Evolutionary conservation across 345 rosid genomes (phyloP), one percentile per base, ranked within the genome.

Genomic region (Lumnitzera littorea): DNA sequence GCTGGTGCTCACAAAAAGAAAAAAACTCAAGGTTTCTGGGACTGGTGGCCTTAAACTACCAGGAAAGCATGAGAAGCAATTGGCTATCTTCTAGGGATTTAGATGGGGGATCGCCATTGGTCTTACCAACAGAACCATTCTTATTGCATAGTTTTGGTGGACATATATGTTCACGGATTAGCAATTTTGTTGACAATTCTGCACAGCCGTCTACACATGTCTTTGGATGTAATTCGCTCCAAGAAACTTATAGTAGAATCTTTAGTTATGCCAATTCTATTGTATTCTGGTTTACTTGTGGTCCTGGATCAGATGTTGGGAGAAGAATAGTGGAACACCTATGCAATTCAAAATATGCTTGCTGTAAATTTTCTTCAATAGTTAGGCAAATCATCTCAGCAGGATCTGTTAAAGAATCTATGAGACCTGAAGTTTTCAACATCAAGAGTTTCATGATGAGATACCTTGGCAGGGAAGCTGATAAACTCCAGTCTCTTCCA

Each of bases 181-280:
- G 54, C 68, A 70, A 64, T 49, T 64, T 72, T 24, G 62, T 62
- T 5, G 80, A 79, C 23, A 70, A 63, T 58, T 76, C 78, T 2
- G 15, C 60, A 11, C 54, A 59, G 43, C 72, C 65, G 62, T 67
- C 84, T 25, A 61, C 73, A 57, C 57, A 76, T 68, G 68, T 67
- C 24, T 81, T 86, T 0, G 85, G 86, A 59, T 71, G 77, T 58
- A 51, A 74, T 3, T 80, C 78, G 9, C 62, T 83, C 23, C 82
- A 78, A 20, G 95, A 82, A 74, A 83, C 90, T 55, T 75, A 84
- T 66, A 76, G 62, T 53, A 67, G 88, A 67, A 55, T 89, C 56
- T 80, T 94, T 4, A 89, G 84, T 68, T 72, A 83, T 68, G 76
- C 92, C 0, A 82, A 82, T 67, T 72, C 86, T 60, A 59, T 84